These are phyloP conservation scores for Bruguiera gymnorhiza DNA, from an alignment of 345 rosid genomes.

Conservation along the genomic window DNA sequence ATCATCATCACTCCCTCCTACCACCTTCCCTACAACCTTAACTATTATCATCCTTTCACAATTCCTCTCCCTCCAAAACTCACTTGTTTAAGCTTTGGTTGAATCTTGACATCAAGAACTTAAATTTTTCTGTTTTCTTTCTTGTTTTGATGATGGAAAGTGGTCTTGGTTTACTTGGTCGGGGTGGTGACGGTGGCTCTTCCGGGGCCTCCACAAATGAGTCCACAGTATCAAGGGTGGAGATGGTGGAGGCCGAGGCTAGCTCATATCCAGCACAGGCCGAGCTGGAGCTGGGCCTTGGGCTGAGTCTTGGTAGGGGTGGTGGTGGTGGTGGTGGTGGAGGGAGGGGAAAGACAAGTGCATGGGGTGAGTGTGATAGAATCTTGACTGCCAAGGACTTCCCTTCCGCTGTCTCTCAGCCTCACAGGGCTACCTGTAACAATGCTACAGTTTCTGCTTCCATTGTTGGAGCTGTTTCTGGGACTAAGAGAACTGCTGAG, in stretches of 20 bases:
- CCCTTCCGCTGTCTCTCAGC: constrained; percentile 42
- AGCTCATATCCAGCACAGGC: constrained; percentile 42
- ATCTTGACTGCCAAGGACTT: constrained; percentile 75
- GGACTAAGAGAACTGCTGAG: constrained; percentile 70
- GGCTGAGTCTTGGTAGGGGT: constrained; percentile 63
- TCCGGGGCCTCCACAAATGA: constrained; percentile 32
- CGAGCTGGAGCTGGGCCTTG: constrained; percentile 67
- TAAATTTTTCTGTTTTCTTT: constrained; percentile 2
- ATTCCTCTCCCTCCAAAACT: background rate
- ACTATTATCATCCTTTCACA: constrained; percentile 9
- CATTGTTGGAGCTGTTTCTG: constrained; percentile 39
- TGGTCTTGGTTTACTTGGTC: constrained; percentile 37
- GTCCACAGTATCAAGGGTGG: constrained; percentile 33
- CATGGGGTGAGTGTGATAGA: constrained; percentile 75
- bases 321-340: constrained; percentile 9
- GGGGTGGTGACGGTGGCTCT: constrained; percentile 21
- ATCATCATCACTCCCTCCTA: constrained; percentile 61
- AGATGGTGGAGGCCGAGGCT: constrained; percentile 37
- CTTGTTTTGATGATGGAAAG: constrained; percentile 29
- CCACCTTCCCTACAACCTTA: constrained; percentile 32
- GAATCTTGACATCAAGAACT: background rate
- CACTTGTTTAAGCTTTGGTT: background rate
- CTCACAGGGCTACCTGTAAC: constrained; percentile 15
- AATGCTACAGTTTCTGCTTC: constrained; percentile 15
- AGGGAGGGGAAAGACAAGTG: constrained; percentile 38